phyloP scores from a whole-genome alignment of 2,329 filamentous ascomycete species.

The Xylaria digitata region DNA sequence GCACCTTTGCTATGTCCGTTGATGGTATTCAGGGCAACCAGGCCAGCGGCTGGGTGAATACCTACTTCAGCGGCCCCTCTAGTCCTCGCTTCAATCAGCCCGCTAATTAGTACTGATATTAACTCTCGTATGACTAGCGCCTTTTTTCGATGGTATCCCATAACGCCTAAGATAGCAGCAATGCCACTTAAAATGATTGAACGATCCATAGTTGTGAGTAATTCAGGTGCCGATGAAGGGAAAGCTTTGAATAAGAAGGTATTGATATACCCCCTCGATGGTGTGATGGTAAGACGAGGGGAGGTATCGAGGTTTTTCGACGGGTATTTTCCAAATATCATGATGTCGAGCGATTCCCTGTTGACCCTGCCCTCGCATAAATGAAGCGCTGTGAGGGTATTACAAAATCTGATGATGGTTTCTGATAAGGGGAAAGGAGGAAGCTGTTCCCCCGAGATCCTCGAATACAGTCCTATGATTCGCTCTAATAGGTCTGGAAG shows the following conservation, averaged over 20 bases:
- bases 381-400: conserved; percentile 75
- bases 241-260: conserved; percentile 75
- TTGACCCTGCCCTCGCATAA: conserved; percentile 72
- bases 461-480: conserved; percentile 78
- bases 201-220: conserved; percentile 78
- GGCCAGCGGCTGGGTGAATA: conserved; percentile 90
- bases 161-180: conserved; percentile 80
- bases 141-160: conserved; percentile 89
- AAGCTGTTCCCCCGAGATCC: conserved; percentile 75
- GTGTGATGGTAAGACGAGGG: conserved; percentile 66
- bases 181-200: conserved; percentile 86
- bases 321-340: conserved; percentile 71
- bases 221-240: conserved; percentile 72
- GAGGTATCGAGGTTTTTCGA: conserved; percentile 62
- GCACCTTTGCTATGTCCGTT: conserved; percentile 62
- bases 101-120: conserved; percentile 82
- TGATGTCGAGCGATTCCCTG: conserved; percentile 69
- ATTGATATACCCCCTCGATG: conserved; percentile 71
- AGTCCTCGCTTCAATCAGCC: conserved; percentile 89
- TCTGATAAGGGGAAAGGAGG: conserved; percentile 79
- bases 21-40: conserved; percentile 75
- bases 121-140: conserved; percentile 89
- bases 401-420: conserved; percentile 77
- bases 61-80: conserved; percentile 95
- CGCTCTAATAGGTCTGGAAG: conserved; percentile 81